A percentile compares a stretch with the other conserved stretches of the same genome.
These are phyloP conservation scores for Thermochaetoides thermophila DNA, from an alignment of 495 filamentous ascomycete species.

Conservation along the genomic window DNA sequence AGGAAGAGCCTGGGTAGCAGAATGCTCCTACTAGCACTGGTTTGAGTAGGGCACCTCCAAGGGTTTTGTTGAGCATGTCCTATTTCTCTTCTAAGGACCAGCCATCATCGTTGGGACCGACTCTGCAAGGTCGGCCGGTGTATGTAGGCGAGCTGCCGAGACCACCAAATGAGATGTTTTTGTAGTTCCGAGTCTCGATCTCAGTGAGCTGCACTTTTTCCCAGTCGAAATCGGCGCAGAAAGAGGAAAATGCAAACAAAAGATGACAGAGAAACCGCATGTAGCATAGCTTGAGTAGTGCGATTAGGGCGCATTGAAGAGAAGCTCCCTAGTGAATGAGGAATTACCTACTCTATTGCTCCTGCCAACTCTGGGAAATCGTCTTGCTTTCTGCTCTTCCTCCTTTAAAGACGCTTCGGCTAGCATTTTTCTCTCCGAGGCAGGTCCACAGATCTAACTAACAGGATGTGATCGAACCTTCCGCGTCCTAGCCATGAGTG, in stretches of 20 bases:
- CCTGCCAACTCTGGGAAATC: no score
- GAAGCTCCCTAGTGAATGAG: no score
- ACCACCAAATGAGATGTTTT: constrained; percentile 23
- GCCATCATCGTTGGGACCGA: constrained; percentile 30
- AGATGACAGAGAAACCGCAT: no score
- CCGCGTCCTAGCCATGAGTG: no score
- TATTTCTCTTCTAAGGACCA: constrained; percentile 34
- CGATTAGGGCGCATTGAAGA: no score
- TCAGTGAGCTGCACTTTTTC: constrained; percentile 18
- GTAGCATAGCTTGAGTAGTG: no score
- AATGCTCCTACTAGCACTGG: constrained; percentile 35
- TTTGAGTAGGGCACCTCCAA: constrained; percentile 32
- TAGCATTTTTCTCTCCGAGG: no score
- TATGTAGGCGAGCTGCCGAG: neutral
- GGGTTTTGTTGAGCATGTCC: constrained; percentile 27
- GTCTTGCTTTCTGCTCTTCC: no score
- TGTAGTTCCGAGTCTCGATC: constrained; percentile 20
- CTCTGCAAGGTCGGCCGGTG: constrained; percentile 24
- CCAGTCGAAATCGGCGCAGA: constrained; percentile 12
- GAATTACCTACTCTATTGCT: no score
- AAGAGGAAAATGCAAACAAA: neutral
- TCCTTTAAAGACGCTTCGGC: no score
- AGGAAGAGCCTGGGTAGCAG: constrained; percentile 35
- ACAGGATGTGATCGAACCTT: no score
- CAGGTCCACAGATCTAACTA: no score